A percentile compares a stretch with the other conserved stretches of the same genome.
Conservation (phyloP, 371 early-diverging fungal species). For the Rhizopus sp. region DNA sequence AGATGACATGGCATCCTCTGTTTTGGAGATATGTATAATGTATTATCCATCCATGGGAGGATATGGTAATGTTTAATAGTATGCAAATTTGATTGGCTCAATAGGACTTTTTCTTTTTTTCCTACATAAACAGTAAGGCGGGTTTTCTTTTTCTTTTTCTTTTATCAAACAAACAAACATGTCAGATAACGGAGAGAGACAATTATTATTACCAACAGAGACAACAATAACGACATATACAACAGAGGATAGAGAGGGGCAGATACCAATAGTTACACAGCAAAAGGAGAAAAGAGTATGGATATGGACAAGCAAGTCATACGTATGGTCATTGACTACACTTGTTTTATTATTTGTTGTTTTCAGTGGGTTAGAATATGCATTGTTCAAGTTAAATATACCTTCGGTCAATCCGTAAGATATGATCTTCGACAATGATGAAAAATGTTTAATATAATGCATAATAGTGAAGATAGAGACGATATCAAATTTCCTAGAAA, state of each 20-base stretch:
- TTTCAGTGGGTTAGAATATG: constrained; percentile 37
- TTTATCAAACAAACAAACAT: not conserved
- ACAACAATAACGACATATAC: constrained; percentile 1
- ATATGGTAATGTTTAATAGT: no score
- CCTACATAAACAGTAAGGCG: not conserved
- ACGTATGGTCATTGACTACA: constrained; percentile 39
- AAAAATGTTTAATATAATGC: not conserved
- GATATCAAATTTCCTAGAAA: constrained; percentile 59
- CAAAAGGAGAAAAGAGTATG: constrained; percentile 22
- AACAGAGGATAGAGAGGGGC: constrained; percentile 13
- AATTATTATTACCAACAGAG: constrained; percentile 6
- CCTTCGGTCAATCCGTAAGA: constrained; percentile 43
- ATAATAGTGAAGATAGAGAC: constrained; percentile 53
- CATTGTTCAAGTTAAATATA: constrained; percentile 35
- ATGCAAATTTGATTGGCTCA: no score
- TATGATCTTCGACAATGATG: not conserved
- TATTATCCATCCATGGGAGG: no score
- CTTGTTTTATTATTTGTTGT: constrained; percentile 32
- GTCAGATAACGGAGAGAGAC: constrained; percentile 5
- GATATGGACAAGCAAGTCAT: constrained; percentile 46
- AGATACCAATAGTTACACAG: not conserved
- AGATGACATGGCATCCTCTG: no score
- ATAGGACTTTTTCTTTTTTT: constrained; percentile 2
- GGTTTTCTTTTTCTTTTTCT: not conserved
- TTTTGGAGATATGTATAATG: no score